A percentile compares a stretch with the other conserved stretches of the same genome.
Evolutionary conservation across 495 filamentous ascomycete species (phyloP).

Genomic region (Penicillium arizonense): DNA sequence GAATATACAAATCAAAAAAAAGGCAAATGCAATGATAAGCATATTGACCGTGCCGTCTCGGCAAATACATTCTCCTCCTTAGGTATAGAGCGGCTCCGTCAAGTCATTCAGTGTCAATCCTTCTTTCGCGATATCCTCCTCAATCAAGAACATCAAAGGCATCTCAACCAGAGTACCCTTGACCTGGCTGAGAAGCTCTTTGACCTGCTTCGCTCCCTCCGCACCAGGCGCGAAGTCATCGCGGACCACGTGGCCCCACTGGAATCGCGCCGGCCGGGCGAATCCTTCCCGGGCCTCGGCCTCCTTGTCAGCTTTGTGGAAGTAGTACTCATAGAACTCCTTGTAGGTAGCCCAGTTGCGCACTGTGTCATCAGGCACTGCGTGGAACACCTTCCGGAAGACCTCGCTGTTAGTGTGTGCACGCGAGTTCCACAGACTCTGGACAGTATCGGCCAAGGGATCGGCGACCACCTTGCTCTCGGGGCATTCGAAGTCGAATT

Average conservation of each 20-base stretch:
- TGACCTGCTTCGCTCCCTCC: conserved; percentile 68
- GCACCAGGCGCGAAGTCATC: conserved; percentile 69
- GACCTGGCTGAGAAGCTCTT: conserved; percentile 72
- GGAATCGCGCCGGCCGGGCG: conserved; percentile 47
- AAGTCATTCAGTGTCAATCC: conserved; percentile 76
- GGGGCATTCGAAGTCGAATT: conserved; percentile 76
- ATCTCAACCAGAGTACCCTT: conserved; percentile 87
- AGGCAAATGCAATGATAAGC: not conserved
- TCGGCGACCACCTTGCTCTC: conserved; percentile 77
- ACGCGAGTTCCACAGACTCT: conserved; percentile 67
- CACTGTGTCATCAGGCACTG: conserved; percentile 78
- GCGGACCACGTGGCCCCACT: conserved; percentile 84
- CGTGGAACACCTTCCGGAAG: conserved; percentile 83
- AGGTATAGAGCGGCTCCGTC: conserved; percentile 85
- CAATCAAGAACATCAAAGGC: conserved; percentile 85
- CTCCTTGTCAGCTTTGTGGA: conserved; percentile 53
- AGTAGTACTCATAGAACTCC: conserved; percentile 74
- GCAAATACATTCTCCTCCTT: conserved; percentile 10
- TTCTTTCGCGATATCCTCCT: conserved; percentile 84
- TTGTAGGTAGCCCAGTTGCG: conserved; percentile 85
- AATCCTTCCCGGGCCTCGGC: conserved; percentile 35
- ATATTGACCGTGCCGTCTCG: conserved; percentile 1
- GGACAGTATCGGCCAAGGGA: conserved; percentile 65
- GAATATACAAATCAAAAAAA: not conserved
- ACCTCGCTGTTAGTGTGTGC: conserved; percentile 81